Base-by-base conservation (phyloP, 306 rosid genomes). In the Rubus parviflorus region DNA sequence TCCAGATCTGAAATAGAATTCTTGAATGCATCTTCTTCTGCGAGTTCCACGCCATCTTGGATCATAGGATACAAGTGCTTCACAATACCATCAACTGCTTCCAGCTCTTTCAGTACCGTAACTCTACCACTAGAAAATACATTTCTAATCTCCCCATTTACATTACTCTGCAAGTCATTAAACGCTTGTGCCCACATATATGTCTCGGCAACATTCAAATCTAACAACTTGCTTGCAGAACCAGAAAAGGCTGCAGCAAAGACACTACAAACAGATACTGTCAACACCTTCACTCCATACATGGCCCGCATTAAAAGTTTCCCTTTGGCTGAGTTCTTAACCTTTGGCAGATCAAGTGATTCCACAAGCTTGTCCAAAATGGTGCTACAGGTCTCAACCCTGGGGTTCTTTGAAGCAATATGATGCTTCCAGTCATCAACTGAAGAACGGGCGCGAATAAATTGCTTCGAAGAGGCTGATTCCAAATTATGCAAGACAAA, bases 261-360 rank as follows among this genome's bases (percentile, higher is more conserved):
- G 69, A 91, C 86, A 42, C 92, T 83, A 81, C 91, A 93, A 4
- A 89, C 85, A 83, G 89, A 88, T 22, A 90, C 65, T 2, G 90
- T 93, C 87, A 66, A 76, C 84, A 93, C 90, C 91, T 90, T 89
- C 58, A 90, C 89, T 62, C 97, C 97, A 60, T 91, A 91, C 92
- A 93, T 77, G 17, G 92, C 97, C 63, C 85, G 93, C 90, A 91
- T 90, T 84, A 93, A 79, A 79, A 88, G 84, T 83, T 93, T 91
- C 56, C 97, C 98, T 83, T 87, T 91, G 8, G 91, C 87, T 23
- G 96, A 91, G 79, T 91, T 91, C 80, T 93, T 93, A 22, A 87
- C 93, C 86, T 93, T 93, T 0, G 96, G 96, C 62, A 84, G 91
- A 83, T 89, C 93, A 71, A 91, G 84, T 37, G 97, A 87, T 54